Conservation (phyloP, 192 early-diverging fungal genomes). For the Mortierella antarctica region DNA sequence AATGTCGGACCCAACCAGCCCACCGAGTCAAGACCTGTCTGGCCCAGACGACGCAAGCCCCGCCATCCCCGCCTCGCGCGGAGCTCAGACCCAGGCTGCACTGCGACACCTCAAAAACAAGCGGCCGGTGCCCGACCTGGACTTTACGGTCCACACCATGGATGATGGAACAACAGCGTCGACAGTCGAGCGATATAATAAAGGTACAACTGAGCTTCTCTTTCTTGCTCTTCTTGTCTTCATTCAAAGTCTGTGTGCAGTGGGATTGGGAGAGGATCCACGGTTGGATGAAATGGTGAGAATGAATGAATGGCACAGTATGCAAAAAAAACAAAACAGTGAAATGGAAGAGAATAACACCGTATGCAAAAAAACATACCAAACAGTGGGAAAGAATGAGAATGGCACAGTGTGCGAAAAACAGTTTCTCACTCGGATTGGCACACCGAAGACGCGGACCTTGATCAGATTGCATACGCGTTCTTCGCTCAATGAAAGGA, state of each 20-base stretch:
- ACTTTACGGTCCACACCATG: constrained; percentile 79
- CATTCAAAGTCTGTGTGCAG: background rate
- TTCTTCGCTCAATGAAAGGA: background rate
- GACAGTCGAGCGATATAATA: constrained; percentile 75
- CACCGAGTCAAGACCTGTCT: background rate
- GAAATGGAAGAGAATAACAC: no score
- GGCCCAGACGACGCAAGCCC: background rate
- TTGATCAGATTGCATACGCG: background rate
- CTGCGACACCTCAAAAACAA: constrained; percentile 52
- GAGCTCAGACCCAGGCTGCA: constrained; percentile 24
- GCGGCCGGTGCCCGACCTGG: constrained; percentile 64
- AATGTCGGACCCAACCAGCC: background rate
- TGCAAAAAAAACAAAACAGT: background rate
- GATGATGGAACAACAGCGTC: constrained; percentile 78
- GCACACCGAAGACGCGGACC: background rate
- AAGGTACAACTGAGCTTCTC: constrained; percentile 62
- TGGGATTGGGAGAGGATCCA: background rate
- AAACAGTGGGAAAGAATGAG: no score
- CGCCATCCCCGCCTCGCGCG: background rate
- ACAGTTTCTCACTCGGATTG: no score
- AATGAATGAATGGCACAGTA: background rate
- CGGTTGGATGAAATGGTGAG: background rate
- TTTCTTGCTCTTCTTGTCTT: background rate
- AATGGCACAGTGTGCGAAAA: no score
- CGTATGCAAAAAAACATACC: no score